A percentile compares a stretch with the other conserved stretches of the same genome.
Conservation (phyloP, 2,329 filamentous ascomycete genomes). For the Cladophialophora immunda region DNA sequence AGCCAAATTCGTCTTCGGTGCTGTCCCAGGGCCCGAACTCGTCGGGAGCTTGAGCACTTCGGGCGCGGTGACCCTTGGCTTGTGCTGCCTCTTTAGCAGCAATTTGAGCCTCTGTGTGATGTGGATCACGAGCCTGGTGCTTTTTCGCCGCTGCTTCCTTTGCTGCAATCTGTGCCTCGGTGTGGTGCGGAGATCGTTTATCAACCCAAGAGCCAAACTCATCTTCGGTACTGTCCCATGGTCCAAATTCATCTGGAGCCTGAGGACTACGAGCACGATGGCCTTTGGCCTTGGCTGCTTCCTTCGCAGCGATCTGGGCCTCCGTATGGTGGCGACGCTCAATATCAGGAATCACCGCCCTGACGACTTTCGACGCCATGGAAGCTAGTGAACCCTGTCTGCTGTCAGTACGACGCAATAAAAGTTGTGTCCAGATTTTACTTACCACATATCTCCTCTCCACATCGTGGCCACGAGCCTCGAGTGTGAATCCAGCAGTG, state of each 20-base stretch:
- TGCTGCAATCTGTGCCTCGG: constrained; percentile 26
- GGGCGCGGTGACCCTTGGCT: neutral
- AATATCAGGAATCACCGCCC: constrained; percentile 17
- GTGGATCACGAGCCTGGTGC: constrained; percentile 14
- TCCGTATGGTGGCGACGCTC: constrained; percentile 24
- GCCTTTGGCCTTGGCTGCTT: constrained; percentile 22
- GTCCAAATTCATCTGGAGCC: constrained; percentile 26
- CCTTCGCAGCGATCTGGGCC: constrained; percentile 13
- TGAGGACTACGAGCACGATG: constrained; percentile 11
- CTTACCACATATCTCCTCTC: constrained; percentile 20
- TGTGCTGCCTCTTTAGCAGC: constrained; percentile 14
- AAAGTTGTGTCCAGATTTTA: neutral
- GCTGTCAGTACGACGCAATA: neutral
- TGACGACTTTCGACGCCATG: constrained; percentile 22
- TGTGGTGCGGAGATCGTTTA: constrained; percentile 27
- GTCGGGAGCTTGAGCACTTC: constrained; percentile 17
- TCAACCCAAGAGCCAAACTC: constrained; percentile 28
- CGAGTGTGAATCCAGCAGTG: constrained; percentile 9
- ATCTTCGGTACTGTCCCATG: constrained; percentile 24
- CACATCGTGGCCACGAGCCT: constrained; percentile 11
- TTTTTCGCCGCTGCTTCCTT: constrained; percentile 20
- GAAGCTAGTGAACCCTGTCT: constrained; percentile 20
- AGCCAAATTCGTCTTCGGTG: constrained; percentile 23
- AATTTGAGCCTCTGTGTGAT: constrained; percentile 24
- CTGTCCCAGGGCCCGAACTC: constrained; percentile 29